A percentile compares a stretch with the other conserved stretches of the same genome.
These are phyloP conservation scores for Clonostachys sp. DNA, from an alignment of 2,329 filamentous ascomycete species.

Conservation along the genomic window DNA sequence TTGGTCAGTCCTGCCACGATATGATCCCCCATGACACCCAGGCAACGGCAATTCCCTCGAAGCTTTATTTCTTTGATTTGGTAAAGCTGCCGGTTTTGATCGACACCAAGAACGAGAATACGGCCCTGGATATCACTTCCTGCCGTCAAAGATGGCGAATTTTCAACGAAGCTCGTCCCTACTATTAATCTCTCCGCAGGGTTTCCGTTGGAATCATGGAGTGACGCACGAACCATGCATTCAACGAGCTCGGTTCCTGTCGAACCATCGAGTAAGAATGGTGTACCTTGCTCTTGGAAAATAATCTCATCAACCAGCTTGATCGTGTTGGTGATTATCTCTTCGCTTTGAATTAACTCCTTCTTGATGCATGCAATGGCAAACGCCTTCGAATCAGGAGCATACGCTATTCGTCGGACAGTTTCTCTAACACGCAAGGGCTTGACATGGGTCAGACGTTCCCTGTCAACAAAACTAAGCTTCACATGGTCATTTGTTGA, in stretches of 20 bases:
- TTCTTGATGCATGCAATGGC: slow-evolving; percentile 82
- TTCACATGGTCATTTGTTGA: slow-evolving; percentile 73
- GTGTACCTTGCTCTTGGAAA: slow-evolving; percentile 71
- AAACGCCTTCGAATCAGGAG: slow-evolving; percentile 72
- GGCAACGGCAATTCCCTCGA: slow-evolving; percentile 74
- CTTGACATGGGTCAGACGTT: slow-evolving; percentile 84
- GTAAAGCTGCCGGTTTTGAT: slow-evolving; percentile 68
- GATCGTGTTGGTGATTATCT: slow-evolving; percentile 76
- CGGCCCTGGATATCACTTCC: slow-evolving; percentile 56
- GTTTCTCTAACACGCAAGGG: slow-evolving; percentile 76
- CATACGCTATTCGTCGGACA: slow-evolving; percentile 83
- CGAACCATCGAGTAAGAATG: slow-evolving; percentile 53
- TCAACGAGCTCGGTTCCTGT: slow-evolving; percentile 70
- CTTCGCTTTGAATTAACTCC: slow-evolving; percentile 64
- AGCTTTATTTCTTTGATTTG: slow-evolving; percentile 65
- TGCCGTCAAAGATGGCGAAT: slow-evolving; percentile 25
- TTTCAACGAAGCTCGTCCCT: slow-evolving; percentile 70
- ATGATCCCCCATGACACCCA: slow-evolving; percentile 69
- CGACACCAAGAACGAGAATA: slow-evolving; percentile 80
- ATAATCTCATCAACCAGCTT: slow-evolving; percentile 86
- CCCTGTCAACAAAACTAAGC: slow-evolving; percentile 76
- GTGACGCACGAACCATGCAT: slow-evolving; percentile 71
- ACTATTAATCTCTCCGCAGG: slow-evolving; percentile 79
- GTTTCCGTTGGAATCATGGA: slow-evolving; percentile 54
- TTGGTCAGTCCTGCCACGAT: slow-evolving; percentile 89